phyloP scores from a whole-genome alignment of 148 eudicot genomes.

The Chenopodium formosanum region DNA sequence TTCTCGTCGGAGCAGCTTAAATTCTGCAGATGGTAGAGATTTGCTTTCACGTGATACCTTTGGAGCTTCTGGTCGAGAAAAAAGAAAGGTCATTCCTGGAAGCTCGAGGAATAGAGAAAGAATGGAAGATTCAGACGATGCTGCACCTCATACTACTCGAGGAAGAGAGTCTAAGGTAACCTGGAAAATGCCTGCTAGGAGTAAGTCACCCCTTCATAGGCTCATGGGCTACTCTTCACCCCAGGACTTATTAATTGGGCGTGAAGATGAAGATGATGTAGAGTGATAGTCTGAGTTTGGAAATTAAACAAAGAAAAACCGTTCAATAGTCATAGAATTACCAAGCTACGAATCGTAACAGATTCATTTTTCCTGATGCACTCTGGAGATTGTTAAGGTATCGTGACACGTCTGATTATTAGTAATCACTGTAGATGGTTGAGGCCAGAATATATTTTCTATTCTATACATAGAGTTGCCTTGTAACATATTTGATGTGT shows the following conservation, averaged over 20 bases:
- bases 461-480: background rate
- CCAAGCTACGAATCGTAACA: background rate
- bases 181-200: conserved; percentile 42
- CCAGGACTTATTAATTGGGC: conserved; percentile 31
- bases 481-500: conserved; percentile 21
- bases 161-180: conserved; percentile 35
- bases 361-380: background rate
- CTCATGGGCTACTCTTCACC: conserved; percentile 88
- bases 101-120: conserved; percentile 25
- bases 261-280: conserved; percentile 9
- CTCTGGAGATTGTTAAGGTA: background rate
- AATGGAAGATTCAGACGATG: conserved; percentile 17
- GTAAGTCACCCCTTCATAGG: conserved; percentile 67
- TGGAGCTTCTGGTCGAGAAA: conserved; percentile 30
- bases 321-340: background rate
- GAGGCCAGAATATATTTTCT: background rate
- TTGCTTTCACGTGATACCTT: conserved; percentile 30
- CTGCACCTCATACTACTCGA: conserved; percentile 29
- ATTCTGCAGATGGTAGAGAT: conserved; percentile 32
- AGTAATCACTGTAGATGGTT: too few relatives aligned
- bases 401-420: background rate
- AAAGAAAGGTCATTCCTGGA: conserved; percentile 24
- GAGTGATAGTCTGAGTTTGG: conserved; percentile 3
- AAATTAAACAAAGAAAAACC: background rate
- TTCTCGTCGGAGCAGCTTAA: conserved; percentile 33